Conservation (phyloP, 2,329 filamentous ascomycete species). For the Leptodontidium sp. region DNA sequence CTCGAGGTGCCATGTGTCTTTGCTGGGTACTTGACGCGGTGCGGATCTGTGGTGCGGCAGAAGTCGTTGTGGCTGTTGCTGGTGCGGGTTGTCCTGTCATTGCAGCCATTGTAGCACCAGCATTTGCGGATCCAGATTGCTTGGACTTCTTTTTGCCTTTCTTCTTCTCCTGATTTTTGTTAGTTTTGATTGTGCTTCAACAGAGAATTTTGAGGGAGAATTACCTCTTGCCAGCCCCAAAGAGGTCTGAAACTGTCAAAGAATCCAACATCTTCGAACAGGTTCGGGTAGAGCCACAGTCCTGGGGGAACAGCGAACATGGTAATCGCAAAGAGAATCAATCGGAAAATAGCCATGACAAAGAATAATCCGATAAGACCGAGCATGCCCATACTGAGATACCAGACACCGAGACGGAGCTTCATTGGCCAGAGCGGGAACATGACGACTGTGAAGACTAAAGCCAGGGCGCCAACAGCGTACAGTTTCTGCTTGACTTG, state of each 20-base stretch:
- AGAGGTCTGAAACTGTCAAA: slow-evolving; percentile 95
- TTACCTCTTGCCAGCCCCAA: slow-evolving; percentile 98
- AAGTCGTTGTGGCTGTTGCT: slow-evolving; percentile 48
- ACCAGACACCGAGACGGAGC: slow-evolving; percentile 94
- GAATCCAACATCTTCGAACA: slow-evolving; percentile 98
- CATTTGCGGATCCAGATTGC: slow-evolving; percentile 43
- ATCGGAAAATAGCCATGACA: slow-evolving; percentile 94
- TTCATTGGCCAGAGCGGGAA: slow-evolving; percentile 97
- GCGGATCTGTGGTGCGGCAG: slow-evolving; percentile 49
- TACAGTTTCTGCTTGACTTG: slow-evolving; percentile 95
- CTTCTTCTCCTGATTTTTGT: slow-evolving; percentile 45
- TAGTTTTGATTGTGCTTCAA: slow-evolving; percentile 16
- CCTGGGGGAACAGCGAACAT: slow-evolving; percentile 86
- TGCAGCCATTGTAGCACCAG: slow-evolving; percentile 41
- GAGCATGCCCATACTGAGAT: slow-evolving; percentile 92
- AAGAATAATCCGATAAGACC: slow-evolving; percentile 93
- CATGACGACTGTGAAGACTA: slow-evolving; percentile 88
- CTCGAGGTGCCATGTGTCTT: slow-evolving; percentile 52
- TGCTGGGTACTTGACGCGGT: slow-evolving; percentile 47
- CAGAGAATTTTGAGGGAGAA: slow-evolving; percentile 41
- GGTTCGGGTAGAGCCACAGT: slow-evolving; percentile 97
- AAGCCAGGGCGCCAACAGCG: slow-evolving; percentile 80
- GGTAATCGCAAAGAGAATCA: slow-evolving; percentile 93
- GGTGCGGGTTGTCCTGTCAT: slow-evolving; percentile 48
- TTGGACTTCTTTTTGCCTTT: slow-evolving; percentile 49